A percentile compares a stretch with the other conserved stretches of the same genome.
Conservation (phyloP, 2,329 filamentous ascomycete genomes). For the Paraphoma sp. region DNA sequence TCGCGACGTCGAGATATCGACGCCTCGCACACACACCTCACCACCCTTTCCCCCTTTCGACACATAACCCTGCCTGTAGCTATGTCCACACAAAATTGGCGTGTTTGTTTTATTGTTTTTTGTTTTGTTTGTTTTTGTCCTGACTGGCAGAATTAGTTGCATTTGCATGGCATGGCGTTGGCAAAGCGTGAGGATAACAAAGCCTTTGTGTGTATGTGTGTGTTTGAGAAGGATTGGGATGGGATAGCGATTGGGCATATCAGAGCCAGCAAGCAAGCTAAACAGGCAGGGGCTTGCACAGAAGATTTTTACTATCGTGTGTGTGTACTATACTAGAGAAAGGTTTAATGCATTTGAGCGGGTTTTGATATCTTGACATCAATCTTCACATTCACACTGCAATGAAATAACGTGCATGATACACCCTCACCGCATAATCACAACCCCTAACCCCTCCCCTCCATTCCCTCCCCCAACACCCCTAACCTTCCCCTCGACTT, state of each 20-base stretch:
- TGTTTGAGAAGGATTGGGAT: too few species aligned
- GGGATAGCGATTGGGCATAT: background rate
- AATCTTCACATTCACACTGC: background rate
- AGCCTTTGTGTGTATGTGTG: too few species aligned
- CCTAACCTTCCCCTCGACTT: slow-evolving; percentile 73
- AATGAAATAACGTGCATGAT: background rate
- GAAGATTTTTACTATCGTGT: background rate
- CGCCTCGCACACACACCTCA: background rate
- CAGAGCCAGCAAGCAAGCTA: background rate
- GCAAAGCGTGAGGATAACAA: background rate
- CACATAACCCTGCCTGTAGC: slow-evolving; percentile 5
- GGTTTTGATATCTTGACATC: background rate
- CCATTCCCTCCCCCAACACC: slow-evolving; percentile 34
- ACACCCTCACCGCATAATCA: slow-evolving; percentile 28
- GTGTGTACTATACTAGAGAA: background rate
- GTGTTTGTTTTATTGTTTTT: slow-evolving; percentile 8
- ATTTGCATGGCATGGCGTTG: slow-evolving; percentile 5
- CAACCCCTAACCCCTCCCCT: slow-evolving; percentile 41
- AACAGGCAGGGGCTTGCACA: background rate
- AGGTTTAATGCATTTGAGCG: background rate
- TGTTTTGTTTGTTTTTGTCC: background rate
- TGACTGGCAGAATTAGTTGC: background rate
- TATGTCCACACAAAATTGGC: slow-evolving; percentile 19
- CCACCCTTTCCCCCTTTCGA: background rate
- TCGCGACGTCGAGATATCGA: background rate